These are phyloP conservation scores for Rhynchospora pubera DNA, from an alignment of 176 grass and related monocot genomes.

Conservation along the genomic window DNA sequence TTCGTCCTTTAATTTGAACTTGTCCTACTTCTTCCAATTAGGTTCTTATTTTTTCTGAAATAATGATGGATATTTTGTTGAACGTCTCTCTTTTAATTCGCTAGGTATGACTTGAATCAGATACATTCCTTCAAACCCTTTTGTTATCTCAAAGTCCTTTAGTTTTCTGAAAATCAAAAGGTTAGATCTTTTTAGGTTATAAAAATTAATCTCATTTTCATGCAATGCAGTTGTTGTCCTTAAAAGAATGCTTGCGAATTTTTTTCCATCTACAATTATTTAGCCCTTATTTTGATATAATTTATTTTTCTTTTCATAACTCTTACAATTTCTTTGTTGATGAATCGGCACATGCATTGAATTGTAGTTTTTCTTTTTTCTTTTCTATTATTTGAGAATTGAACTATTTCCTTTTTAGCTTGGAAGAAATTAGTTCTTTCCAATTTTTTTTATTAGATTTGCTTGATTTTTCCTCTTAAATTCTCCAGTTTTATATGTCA, in stretches of 20 bases:
- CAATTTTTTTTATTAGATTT: neutral
- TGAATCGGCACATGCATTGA: neutral
- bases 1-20: neutral
- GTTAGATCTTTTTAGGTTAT: neutral
- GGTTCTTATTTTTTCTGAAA: neutral
- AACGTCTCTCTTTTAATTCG: neutral
- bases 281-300: neutral
- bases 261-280: neutral
- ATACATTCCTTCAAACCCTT: neutral
- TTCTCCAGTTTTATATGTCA: neutral
- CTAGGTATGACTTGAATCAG: neutral
- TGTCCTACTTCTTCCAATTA: neutral
- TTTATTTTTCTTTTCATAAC: neutral
- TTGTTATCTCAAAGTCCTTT: neutral
- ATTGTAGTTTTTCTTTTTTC: neutral
- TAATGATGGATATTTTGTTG: neutral
- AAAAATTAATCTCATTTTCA: neutral
- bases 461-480: neutral
- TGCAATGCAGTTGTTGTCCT: neutral
- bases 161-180: neutral
- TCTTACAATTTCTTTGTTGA: neutral
- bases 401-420: neutral
- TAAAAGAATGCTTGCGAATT: neutral
- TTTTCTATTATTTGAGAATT: neutral
- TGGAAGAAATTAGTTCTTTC: neutral